Conservation (phyloP, 2,329 filamentous ascomycete species). For the Monascus ruber region DNA sequence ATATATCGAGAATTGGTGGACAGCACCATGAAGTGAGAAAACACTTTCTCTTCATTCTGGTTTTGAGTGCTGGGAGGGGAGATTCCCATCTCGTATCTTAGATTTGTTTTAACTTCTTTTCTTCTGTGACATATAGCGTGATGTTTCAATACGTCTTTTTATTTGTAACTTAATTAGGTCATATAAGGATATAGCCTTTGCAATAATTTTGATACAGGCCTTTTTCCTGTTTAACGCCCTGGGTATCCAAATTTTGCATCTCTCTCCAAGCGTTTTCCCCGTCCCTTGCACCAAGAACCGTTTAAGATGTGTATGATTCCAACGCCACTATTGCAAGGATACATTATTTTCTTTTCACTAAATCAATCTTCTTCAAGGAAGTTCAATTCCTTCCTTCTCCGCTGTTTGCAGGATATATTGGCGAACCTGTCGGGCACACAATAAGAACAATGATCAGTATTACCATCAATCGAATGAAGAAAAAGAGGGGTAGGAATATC, state of each 20-base stretch:
- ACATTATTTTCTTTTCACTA: not conserved
- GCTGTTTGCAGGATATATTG: constrained; percentile 67
- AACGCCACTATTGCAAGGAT: not conserved
- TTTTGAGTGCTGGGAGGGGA: not conserved
- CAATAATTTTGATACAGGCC: not conserved
- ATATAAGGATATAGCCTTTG: too few species aligned
- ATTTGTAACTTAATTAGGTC: not conserved
- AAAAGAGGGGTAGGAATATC: not conserved
- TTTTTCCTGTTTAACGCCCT: not conserved
- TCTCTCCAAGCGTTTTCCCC: not conserved
- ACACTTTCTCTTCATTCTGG: not conserved
- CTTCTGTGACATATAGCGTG: not conserved
- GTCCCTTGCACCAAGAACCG: too few species aligned
- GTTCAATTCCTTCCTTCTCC: constrained; percentile 72
- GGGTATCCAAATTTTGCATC: constrained; percentile 1
- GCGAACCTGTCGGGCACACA: constrained; percentile 44
- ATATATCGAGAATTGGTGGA: constrained; percentile 93
- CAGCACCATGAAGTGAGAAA: constrained; percentile 57
- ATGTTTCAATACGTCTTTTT: too few species aligned
- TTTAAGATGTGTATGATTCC: too few species aligned
- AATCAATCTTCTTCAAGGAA: constrained; percentile 20
- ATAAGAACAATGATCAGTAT: constrained; percentile 1
- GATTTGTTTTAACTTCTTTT: not conserved
- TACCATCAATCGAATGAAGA: not conserved
- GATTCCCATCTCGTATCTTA: not conserved